A percentile compares a stretch with the other conserved stretches of the same genome.
phyloP scores from a whole-genome alignment of 2,329 filamentous ascomycete genomes.

The Ophiostoma triangulosporum region DNA sequence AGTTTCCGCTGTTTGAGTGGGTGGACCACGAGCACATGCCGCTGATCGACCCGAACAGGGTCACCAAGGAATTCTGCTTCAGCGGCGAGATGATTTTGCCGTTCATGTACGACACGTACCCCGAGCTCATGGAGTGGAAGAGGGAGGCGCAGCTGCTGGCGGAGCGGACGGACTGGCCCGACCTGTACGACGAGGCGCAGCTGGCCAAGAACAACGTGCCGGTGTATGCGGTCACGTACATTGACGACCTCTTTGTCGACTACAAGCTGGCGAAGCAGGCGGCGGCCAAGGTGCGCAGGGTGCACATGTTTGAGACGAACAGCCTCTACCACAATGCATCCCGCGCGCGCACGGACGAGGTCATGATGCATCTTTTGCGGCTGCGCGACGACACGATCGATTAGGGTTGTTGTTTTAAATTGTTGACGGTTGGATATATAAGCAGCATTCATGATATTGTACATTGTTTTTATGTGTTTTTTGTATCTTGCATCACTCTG shows the following conservation, averaged over 20 bases:
- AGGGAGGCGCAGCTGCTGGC: conserved; percentile 61
- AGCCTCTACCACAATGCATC: conserved; percentile 77
- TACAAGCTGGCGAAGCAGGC: conserved; percentile 60
- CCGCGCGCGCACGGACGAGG: conserved; percentile 57
- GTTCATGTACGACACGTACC: conserved; percentile 69
- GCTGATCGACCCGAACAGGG: conserved; percentile 18
- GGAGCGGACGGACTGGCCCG: conserved; percentile 52
- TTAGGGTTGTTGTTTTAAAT: conserved; percentile 20
- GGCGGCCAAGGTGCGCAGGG: conserved; percentile 58
- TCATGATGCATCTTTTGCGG: conserved; percentile 62
- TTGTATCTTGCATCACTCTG: too few species aligned
- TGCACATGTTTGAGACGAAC: conserved; percentile 76
- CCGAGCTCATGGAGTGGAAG: conserved; percentile 57
- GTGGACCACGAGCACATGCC: conserved; percentile 16
- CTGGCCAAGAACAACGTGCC: conserved; percentile 68
- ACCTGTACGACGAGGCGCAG: conserved; percentile 61
- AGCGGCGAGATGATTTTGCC: conserved; percentile 89
- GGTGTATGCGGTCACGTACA: conserved; percentile 69
- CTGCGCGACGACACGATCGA: conserved; percentile 57
- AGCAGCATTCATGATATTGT: background rate
- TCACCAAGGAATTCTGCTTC: conserved; percentile 24
- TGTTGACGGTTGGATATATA: too few species aligned
- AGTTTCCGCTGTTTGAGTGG: conserved; percentile 37
- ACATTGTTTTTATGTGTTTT: background rate
- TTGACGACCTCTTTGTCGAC: conserved; percentile 90